These are phyloP conservation scores for Cucumis sativus DNA, from an alignment of 306 rosid genomes.

Conservation along the genomic window DNA sequence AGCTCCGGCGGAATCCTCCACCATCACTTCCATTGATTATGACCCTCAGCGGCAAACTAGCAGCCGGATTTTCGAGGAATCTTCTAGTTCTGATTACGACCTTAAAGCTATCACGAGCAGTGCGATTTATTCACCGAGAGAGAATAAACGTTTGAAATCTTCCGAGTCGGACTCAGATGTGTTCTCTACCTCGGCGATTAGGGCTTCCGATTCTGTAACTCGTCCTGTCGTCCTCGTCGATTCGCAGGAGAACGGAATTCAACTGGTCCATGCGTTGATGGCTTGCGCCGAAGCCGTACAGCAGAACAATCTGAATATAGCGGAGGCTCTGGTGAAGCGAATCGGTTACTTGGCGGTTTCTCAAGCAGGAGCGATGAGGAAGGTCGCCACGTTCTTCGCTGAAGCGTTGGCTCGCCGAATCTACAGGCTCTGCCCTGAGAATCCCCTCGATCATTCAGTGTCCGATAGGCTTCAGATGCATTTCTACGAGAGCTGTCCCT, in stretches of 20 bases:
- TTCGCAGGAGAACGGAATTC: conserved; percentile 77
- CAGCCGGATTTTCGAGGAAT: conserved; percentile 24
- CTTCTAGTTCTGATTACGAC: conserved; percentile 47
- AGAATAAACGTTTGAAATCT: conserved; percentile 36
- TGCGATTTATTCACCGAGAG: conserved; percentile 35
- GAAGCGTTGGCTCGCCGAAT: conserved; percentile 71
- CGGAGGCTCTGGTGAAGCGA: conserved; percentile 70
- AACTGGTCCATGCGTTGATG: conserved; percentile 61
- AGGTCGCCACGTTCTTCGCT: conserved; percentile 81
- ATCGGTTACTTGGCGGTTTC: conserved; percentile 57
- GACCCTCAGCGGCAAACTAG: neutral
- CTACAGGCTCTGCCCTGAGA: conserved; percentile 35
- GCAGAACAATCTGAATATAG: conserved; percentile 33
- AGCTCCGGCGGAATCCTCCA: conserved; percentile 43
- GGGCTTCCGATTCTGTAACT: conserved; percentile 15
- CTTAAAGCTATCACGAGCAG: conserved; percentile 65
- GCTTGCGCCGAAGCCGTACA: conserved; percentile 90
- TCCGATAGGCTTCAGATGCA: conserved; percentile 65
- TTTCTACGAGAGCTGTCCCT: conserved; percentile 85
- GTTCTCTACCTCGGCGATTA: conserved; percentile 11
- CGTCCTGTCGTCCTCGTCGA: conserved; percentile 49
- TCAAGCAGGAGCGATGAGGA: conserved; percentile 84
- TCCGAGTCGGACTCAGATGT: conserved; percentile 14
- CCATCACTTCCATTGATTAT: conserved; percentile 38
- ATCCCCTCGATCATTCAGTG: conserved; percentile 34